Evolutionary conservation across 2,329 filamentous ascomycete genomes (phyloP), one percentile per base, ranked within the genome.

Genomic region (Teratosphaeria viscida): DNA sequence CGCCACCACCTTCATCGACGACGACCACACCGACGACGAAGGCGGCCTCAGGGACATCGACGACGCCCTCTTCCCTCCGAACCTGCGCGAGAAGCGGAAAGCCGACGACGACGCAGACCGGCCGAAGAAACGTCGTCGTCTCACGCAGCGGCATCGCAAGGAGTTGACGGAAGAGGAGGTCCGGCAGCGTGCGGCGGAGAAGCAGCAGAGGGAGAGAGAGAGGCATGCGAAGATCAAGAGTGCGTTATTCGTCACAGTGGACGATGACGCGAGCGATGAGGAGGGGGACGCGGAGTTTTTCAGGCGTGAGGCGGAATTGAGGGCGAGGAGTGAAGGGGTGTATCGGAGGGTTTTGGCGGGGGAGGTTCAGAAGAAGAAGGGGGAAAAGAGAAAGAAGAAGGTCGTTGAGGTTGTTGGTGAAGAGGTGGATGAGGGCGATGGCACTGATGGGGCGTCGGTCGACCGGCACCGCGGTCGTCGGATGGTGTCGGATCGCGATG

Each of bases 191-290:
- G 84, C 85, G 12, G 79, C 81, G 12, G 82, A 79, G 58, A 80
- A 86, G 43, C 81, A 83, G 58, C 79, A 85, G 57, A 87, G 83
- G 65, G 86, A 95, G 65, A 77, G 83, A n/a, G 90, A 92, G 68
- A 91, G 91, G 74, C 81, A 85, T 55, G 79, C 79, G 35, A 88
- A 87, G 70, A 88, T 94, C 75, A 97, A 96, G 78, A 95, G 89
- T 67, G 85, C 86, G 27, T 75, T 92, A 47, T 92, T 85, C 67
- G 88, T 99, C 56, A 83, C 87, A 60, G 85, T 87, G 43, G 90
- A 88, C 65, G 94, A 97, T 70, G 94, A 97, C 57, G 91, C 96
- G 66, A 86, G 82, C n/a, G 90, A 96, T 68, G 85, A 82, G 37
- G 90, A 91, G 54, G 82, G 84, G 59, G 83, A 89, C 73, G 78